Conservation (phyloP, 1,284 basidiomycete species). For the Cutaneotrichosporon mucoides region DNA sequence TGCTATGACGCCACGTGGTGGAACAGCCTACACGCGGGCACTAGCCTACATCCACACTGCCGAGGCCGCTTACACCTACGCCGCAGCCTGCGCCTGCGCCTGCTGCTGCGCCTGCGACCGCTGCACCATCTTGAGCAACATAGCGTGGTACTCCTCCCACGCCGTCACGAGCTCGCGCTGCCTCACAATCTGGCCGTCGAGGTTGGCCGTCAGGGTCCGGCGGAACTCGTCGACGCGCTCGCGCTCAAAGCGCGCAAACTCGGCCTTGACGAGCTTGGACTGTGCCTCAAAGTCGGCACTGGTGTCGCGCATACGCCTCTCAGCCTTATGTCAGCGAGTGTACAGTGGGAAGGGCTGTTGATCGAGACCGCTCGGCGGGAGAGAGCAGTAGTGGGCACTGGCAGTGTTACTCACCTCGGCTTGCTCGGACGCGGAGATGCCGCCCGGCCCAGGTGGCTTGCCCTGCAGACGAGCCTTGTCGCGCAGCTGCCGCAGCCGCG, state of each 20-base stretch:
- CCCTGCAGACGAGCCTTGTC: conserved; percentile 76
- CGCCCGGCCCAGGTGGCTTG: conserved; percentile 50
- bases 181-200: conserved; percentile 38
- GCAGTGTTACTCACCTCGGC: conserved; percentile 59
- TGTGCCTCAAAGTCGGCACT: conserved; percentile 84
- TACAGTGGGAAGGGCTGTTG: not conserved
- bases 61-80: too few relatives aligned
- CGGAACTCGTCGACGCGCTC: conserved; percentile 69
- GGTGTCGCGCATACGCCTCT: conserved; percentile 71
- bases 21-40: too few relatives aligned
- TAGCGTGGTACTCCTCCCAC: conserved; percentile 44
- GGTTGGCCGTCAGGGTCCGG: conserved; percentile 35
- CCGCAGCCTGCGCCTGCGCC: not conserved
- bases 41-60: too few relatives aligned
- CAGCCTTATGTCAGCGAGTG: conserved; percentile 57
- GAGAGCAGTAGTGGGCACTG: not conserved
- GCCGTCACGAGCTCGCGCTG: conserved; percentile 42
- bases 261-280: conserved; percentile 79
- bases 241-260: conserved; percentile 89
- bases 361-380: not conserved
- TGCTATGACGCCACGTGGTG: too few relatives aligned
- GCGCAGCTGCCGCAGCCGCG: conserved; percentile 66
- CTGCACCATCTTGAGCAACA: conserved; percentile 39
- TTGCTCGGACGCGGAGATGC: conserved; percentile 61
- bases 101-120: conserved; percentile 25